Evolutionary conservation across 805 yeast genomes (phyloP), one percentile per base, ranked within the genome.

Genomic region (Peterozyma xylosa): DNA sequence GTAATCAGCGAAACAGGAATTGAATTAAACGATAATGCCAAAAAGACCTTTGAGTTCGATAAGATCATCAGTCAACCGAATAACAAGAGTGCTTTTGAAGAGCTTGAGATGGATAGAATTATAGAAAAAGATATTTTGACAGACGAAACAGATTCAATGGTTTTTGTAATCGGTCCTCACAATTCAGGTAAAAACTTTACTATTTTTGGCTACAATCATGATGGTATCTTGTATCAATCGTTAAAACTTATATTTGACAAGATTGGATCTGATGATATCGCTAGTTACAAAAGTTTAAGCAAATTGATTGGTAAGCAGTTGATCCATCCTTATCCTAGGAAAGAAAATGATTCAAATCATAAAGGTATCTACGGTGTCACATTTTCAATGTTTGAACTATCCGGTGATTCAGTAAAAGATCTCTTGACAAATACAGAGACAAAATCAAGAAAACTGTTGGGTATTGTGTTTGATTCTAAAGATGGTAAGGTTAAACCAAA

Each of bases 141-240:
- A 3, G 50, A 50, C 2, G 64, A 62, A 9, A 58, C 60, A 15
- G 79, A 75, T 49, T 63, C 70, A 16, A 56, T 70, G 9, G 50
- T 74, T 30, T 70, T 76, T 50, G 65, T 78, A 0, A 51, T 76
- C 50, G 82, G 82, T 1, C 75, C 81, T 32, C 70, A 80, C 0
- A 74, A 73, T 33, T 66, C 76, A 5, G 81, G 81, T 2, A 76
- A 76, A 48, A 59, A 66, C 10, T 60, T 57, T 45, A 57, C 73
- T 1, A 48, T 69, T 3, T 62, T 67, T 46, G 67, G 71, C 27
- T 56, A 58, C 45, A 55, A 44, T 11, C 37, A 30, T n/a, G 43
- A 50, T 11, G 60, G 58, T 6, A 27, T 55, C 21, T 43, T 46
- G 1, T 38, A 50, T 6, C 42, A 51, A 9, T 52, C 60, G 1